A percentile compares a stretch with the other conserved stretches of the same genome.
Evolutionary conservation across 2,329 filamentous ascomycete species (phyloP).

Genomic region (Aspergillus ochraceus): DNA sequence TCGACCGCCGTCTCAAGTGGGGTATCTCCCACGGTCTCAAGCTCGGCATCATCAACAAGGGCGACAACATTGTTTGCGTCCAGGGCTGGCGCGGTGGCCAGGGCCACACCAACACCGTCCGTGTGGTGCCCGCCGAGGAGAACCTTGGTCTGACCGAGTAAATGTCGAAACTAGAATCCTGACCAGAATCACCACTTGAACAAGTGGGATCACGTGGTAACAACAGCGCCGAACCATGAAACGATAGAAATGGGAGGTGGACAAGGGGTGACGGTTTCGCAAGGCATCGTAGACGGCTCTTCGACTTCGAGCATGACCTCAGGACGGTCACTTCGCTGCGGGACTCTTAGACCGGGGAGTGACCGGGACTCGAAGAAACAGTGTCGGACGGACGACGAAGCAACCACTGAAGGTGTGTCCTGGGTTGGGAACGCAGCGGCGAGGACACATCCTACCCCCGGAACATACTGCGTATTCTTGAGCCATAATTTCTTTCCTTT

Average conservation of each 20-base stretch:
- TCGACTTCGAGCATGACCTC: slow-evolving; percentile 9
- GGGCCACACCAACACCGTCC: slow-evolving; percentile 67
- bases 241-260: background rate
- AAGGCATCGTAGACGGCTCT: slow-evolving; percentile 18
- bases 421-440: background rate
- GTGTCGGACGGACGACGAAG: slow-evolving; percentile 1
- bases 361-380: background rate
- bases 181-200: background rate
- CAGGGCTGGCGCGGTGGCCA: slow-evolving; percentile 68
- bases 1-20: slow-evolving; percentile 97
- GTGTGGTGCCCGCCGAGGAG: slow-evolving; percentile 51
- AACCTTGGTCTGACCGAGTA: slow-evolving; percentile 42
- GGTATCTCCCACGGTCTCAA: slow-evolving; percentile 83
- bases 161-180: slow-evolving; percentile 12
- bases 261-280: slow-evolving; percentile 1
- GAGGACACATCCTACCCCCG: slow-evolving; percentile 7
- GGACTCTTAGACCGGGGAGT: slow-evolving; percentile 8
- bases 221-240: slow-evolving; percentile 10
- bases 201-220: slow-evolving; percentile 16
- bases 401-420: background rate
- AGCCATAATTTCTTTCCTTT: slow-evolving; percentile 5
- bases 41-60: slow-evolving; percentile 77
- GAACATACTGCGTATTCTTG: slow-evolving; percentile 16
- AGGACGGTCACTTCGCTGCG: slow-evolving; percentile 5
- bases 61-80: slow-evolving; percentile 68